A percentile compares a stretch with the other conserved stretches of the same genome.
phyloP scores from a whole-genome alignment of 2,329 filamentous ascomycete genomes.

The Chaetoscypha palmicola region DNA sequence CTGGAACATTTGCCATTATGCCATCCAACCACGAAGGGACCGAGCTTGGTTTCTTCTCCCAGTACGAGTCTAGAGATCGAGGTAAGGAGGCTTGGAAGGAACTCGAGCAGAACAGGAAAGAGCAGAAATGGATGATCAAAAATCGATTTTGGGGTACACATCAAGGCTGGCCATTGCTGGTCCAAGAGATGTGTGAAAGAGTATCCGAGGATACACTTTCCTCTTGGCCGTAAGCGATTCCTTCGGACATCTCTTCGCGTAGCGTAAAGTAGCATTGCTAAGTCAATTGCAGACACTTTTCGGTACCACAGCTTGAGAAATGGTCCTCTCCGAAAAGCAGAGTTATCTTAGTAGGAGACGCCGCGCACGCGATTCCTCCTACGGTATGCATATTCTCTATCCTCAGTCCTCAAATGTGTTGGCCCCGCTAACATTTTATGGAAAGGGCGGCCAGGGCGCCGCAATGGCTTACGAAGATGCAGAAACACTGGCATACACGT shows the following conservation, averaged over 20 bases:
- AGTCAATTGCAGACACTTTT: not conserved
- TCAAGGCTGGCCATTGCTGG: not conserved
- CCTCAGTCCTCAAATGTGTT: not conserved
- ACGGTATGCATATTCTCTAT: not conserved
- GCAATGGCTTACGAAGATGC: slow-evolving; percentile 43
- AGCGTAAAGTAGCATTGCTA: not conserved
- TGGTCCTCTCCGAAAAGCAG: slow-evolving; percentile 32
- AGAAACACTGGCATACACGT: slow-evolving; percentile 31
- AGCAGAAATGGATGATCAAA: not conserved
- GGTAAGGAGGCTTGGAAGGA: no score
- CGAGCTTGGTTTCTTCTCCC: not conserved
- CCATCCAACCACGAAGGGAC: not conserved
- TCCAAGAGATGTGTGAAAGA: not conserved
- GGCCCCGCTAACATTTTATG: no score
- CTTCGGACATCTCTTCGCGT: not conserved
- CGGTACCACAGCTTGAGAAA: slow-evolving; percentile 30
- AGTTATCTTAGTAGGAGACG: slow-evolving; percentile 40
- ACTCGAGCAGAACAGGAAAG: not conserved
- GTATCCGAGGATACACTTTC: not conserved
- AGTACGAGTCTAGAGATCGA: no score
- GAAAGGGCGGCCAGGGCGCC: slow-evolving; percentile 38
- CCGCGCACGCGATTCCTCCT: slow-evolving; percentile 41
- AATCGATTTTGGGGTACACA: not conserved
- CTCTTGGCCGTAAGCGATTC: not conserved
- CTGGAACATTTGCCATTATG: slow-evolving; percentile 1